phyloP scores from a whole-genome alignment of 2,329 filamentous ascomycete genomes.

The Zasmidium cellare region DNA sequence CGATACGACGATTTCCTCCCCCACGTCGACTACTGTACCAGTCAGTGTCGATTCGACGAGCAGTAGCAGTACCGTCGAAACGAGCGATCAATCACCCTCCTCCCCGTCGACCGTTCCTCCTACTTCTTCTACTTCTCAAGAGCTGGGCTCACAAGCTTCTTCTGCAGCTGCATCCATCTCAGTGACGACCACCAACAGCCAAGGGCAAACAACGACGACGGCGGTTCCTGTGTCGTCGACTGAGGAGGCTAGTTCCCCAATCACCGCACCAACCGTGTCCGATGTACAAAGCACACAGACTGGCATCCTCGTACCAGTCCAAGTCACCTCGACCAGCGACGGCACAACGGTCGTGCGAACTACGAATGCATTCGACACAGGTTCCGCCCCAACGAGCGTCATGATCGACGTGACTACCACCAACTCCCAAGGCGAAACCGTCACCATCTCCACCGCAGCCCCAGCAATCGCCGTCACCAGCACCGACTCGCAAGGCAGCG shows the following conservation, averaged over 20 bases:
- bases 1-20: conserved; percentile 12
- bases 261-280: conserved; percentile 20
- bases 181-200: conserved; percentile 28
- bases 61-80: conserved; percentile 3
- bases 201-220: conserved; percentile 22
- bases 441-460: conserved; percentile 39
- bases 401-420: conserved; percentile 33
- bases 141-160: conserved; percentile 21
- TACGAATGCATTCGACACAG: conserved; percentile 39
- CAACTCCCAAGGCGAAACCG: conserved; percentile 28
- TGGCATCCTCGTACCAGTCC: conserved; percentile 42
- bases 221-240: conserved; percentile 23
- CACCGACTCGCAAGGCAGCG: conserved; percentile 42
- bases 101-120: conserved; percentile 5
- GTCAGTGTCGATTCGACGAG: conserved; percentile 12
- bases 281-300: conserved; percentile 22
- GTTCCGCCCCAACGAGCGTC: conserved; percentile 32
- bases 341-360: conserved; percentile 40
- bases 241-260: conserved; percentile 19
- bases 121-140: conserved; percentile 16
- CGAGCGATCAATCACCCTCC: conserved; percentile 8
- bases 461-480: conserved; percentile 40
- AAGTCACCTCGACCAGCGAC: conserved; percentile 40
- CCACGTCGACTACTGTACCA: conserved; percentile 15
- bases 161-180: conserved; percentile 21